Percentiles rank a stretch among this genome's conserved stretches.
phyloP scores from a whole-genome alignment of 2,329 filamentous ascomycete species.

The Simplicillium aogashimaense region DNA sequence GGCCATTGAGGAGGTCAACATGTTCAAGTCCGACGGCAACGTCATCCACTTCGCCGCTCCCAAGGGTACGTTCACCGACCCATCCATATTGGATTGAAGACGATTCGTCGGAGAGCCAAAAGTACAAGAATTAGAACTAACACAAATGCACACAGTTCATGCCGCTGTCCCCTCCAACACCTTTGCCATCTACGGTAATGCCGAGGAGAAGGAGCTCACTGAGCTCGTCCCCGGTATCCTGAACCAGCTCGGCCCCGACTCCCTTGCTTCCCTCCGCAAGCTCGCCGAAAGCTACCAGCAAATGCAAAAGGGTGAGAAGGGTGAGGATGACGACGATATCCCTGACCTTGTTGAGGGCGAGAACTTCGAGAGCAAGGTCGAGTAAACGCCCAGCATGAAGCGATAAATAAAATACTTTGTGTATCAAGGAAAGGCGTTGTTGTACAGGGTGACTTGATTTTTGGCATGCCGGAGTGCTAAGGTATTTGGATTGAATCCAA shows the following conservation, averaged over 20 bases:
- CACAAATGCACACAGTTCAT: constrained; percentile 56
- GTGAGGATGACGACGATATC: constrained; percentile 88
- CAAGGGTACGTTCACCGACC: constrained; percentile 60
- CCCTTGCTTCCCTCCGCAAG: constrained; percentile 93
- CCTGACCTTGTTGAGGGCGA: constrained; percentile 93
- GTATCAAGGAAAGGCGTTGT: too few relatives aligned
- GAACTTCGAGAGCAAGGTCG: constrained; percentile 97
- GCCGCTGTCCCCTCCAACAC: constrained; percentile 96
- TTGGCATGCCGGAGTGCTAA: too few relatives aligned
- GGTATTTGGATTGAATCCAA: too few relatives aligned
- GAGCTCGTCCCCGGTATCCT: constrained; percentile 98
- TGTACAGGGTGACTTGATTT: too few relatives aligned
- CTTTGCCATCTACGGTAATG: constrained; percentile 98
- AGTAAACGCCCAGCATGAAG: constrained; percentile 43
- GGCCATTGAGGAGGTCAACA: constrained; percentile 99
- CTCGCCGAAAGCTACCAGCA: constrained; percentile 99
- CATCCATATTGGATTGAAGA: too few relatives aligned
- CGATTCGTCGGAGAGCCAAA: too few relatives aligned
- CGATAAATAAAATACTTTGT: too few relatives aligned
- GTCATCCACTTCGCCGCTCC: constrained; percentile 98
- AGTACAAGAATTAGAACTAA: constrained; percentile 4
- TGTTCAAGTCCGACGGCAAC: constrained; percentile 99
- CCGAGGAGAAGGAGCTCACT: constrained; percentile 99
- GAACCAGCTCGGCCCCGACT: constrained; percentile 98
- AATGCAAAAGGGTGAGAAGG: constrained; percentile 90